phyloP scores from a whole-genome alignment of 306 rosid genomes.

The Styphnolobium japonicum region DNA sequence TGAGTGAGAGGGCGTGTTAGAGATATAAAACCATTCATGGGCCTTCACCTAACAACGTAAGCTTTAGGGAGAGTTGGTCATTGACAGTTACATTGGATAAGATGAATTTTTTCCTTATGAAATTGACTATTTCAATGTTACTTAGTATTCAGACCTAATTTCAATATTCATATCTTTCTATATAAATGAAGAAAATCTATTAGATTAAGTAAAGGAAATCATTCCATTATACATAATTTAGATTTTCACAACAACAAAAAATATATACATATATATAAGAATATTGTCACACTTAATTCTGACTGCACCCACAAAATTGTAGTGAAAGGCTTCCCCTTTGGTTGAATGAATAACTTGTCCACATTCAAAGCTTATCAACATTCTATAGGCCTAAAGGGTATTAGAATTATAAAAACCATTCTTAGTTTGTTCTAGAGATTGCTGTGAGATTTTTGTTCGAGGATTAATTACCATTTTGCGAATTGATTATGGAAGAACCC shows the following conservation, averaged over 20 bases:
- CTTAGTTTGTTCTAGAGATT: not conserved
- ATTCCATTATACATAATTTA: not conserved
- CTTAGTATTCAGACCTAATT: not conserved
- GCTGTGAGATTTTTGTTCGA: not conserved
- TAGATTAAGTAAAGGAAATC: not conserved
- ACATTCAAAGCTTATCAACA: not conserved
- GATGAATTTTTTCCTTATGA: not conserved
- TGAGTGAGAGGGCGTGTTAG: too few species aligned
- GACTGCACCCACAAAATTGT: not conserved
- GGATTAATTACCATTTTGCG: not conserved
- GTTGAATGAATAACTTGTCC: not conserved
- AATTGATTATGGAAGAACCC: not conserved
- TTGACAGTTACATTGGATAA: not conserved
- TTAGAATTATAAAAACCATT: not conserved
- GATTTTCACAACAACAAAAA: not conserved
- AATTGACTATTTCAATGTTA: not conserved
- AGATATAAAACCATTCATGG: too few species aligned
- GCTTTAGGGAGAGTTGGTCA: too few species aligned
- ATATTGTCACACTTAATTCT: not conserved
- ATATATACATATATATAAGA: too few species aligned
- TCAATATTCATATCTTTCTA: not conserved
- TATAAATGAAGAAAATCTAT: not conserved
- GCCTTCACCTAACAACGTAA: too few species aligned
- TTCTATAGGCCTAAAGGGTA: not conserved
- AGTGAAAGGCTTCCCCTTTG: not conserved